These are phyloP conservation scores for Pisolithus orientalis DNA, from an alignment of 768 basidiomycete genomes.

Conservation along the genomic window DNA sequence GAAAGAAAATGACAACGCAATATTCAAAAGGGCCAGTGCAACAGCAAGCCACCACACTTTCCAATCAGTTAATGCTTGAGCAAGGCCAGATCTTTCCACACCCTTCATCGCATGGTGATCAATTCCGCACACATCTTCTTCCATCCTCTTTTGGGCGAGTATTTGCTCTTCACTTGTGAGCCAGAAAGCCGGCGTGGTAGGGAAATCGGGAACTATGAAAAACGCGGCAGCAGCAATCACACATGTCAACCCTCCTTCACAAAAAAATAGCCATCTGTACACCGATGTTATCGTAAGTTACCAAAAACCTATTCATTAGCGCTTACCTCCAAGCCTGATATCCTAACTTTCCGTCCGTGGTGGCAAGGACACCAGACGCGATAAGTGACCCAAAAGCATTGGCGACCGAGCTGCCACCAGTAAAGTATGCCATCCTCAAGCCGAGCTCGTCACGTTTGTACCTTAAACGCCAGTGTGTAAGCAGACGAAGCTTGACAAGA, in stretches of 20 bases:
- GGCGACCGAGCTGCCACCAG: constrained; percentile 65
- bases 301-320: background rate
- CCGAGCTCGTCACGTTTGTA: constrained; percentile 69
- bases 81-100: constrained; percentile 37
- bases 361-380: constrained; percentile 67
- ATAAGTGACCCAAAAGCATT: constrained; percentile 79
- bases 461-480: background rate
- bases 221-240: constrained; percentile 43
- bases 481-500: background rate
- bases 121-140: constrained; percentile 52
- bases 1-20: constrained; percentile 66
- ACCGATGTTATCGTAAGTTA: background rate
- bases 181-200: constrained; percentile 51
- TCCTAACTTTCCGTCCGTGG: constrained; percentile 62
- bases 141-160: constrained; percentile 52
- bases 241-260: constrained; percentile 56
- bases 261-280: constrained; percentile 62
- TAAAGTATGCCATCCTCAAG: constrained; percentile 56
- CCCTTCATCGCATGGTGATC: constrained; percentile 39
- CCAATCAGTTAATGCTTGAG: constrained; percentile 61
- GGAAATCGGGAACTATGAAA: constrained; percentile 71
- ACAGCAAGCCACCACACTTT: constrained; percentile 78
- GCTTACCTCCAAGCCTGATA: constrained; percentile 65
- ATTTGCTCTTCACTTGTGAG: constrained; percentile 49
- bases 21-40: constrained; percentile 45